Evolutionary conservation across 768 basidiomycete genomes (phyloP).

Genomic region (Psilocybe cubensis): DNA sequence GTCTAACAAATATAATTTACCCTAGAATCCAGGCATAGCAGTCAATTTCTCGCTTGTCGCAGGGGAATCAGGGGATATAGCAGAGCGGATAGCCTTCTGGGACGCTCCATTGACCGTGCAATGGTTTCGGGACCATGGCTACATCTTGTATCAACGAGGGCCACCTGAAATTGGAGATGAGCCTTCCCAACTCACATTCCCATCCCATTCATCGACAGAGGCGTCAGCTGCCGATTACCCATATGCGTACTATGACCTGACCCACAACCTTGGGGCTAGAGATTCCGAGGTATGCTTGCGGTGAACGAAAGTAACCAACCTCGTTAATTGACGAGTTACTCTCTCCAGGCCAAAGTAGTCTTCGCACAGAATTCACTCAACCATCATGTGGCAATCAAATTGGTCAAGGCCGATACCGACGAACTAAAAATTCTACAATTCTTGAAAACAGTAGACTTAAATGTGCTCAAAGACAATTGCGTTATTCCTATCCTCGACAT

Average conservation of each 20-base stretch:
- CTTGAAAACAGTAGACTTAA: constrained; percentile 14
- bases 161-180: neutral
- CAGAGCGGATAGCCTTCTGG: constrained; percentile 9
- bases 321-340: too few species aligned
- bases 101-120: neutral
- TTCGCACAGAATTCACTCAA: constrained; percentile 25
- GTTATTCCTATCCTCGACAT: constrained; percentile 16
- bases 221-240: constrained; percentile 5
- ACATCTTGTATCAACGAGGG: constrained; percentile 2
- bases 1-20: too few species aligned
- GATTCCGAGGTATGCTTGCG: too few species aligned
- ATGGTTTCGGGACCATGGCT: constrained; percentile 8
- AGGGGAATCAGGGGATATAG: neutral
- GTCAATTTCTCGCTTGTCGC: too few species aligned
- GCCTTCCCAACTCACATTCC: too few species aligned
- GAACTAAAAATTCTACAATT: constrained; percentile 24
- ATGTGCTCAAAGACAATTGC: constrained; percentile 7
- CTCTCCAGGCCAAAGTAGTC: neutral
- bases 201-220: neutral
- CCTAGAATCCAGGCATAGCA: too few species aligned
- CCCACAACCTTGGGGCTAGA: too few species aligned
- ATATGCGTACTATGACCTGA: constrained; percentile 7
- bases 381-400: constrained; percentile 30
- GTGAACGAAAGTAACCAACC: too few species aligned
- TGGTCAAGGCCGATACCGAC: constrained; percentile 18